Evolutionary conservation across 495 filamentous ascomycete species (phyloP).

Genomic region (Cenococcum geophilum): DNA sequence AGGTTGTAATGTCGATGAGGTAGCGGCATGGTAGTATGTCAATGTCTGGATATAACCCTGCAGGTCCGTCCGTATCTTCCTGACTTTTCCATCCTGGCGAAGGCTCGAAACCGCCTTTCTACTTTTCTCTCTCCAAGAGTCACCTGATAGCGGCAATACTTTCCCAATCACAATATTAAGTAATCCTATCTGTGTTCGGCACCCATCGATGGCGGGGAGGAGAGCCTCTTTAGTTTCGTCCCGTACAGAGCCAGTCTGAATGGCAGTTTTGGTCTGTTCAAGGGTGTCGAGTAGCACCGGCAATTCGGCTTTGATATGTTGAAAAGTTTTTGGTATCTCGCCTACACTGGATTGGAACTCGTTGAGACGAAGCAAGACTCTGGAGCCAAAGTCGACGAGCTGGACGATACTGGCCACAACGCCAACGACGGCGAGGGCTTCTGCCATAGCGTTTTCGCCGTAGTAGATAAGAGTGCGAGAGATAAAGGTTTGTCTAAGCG

Average conservation of each 20-base stretch:
- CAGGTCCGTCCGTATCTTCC: conserved; percentile 30
- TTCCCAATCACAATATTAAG: conserved; percentile 7
- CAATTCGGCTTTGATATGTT: conserved; percentile 33
- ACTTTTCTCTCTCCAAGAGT: conserved; percentile 21
- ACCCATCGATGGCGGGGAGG: conserved; percentile 28
- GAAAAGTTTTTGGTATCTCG: conserved; percentile 34
- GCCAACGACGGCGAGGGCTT: conserved; percentile 35
- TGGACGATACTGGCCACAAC: conserved; percentile 35
- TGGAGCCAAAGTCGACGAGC: conserved; percentile 38
- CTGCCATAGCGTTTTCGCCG: conserved; percentile 30
- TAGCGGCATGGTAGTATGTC: conserved; percentile 24
- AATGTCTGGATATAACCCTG: conserved; percentile 27
- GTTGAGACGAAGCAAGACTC: conserved; percentile 33
- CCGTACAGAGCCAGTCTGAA: conserved; percentile 19
- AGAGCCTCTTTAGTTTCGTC: conserved; percentile 24
- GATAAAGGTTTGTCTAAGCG: not conserved
- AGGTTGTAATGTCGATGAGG: conserved; percentile 12
- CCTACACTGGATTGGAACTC: conserved; percentile 30
- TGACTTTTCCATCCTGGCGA: conserved; percentile 28
- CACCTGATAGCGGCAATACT: conserved; percentile 23
- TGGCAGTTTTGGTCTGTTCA: conserved; percentile 24
- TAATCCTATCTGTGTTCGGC: conserved; percentile 2
- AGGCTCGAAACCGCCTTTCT: conserved; percentile 30
- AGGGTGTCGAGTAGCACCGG: conserved; percentile 35
- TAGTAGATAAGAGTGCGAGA: conserved; percentile 4